Conservation (phyloP, 352 stramenopile genomes). For the Phytophthora ramorum region DNA sequence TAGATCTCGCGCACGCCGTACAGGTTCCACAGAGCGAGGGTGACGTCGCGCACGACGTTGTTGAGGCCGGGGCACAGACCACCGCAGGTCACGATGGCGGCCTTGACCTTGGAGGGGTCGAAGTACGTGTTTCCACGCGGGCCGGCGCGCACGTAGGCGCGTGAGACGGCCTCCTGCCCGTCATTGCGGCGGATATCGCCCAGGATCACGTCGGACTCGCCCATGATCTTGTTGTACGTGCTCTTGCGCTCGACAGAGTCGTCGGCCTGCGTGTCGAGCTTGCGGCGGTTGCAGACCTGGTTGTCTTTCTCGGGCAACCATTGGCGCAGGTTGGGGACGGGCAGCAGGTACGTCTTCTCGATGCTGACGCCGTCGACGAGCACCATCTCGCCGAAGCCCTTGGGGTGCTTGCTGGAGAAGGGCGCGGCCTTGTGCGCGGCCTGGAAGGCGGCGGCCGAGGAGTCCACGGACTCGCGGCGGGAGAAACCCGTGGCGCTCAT, state of each 20-base stretch:
- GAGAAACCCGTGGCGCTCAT: constrained; percentile 27
- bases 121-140: constrained; percentile 78
- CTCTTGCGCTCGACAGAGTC: constrained; percentile 70
- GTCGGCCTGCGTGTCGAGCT: constrained; percentile 76
- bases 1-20: constrained; percentile 89
- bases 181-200: constrained; percentile 83
- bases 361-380: constrained; percentile 77
- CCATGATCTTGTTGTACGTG: constrained; percentile 91
- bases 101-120: constrained; percentile 80
- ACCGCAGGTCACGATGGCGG: constrained; percentile 93
- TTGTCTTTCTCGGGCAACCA: constrained; percentile 64
- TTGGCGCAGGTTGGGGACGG: constrained; percentile 76
- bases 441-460: constrained; percentile 45
- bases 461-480: constrained; percentile 38
- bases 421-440: constrained; percentile 64
- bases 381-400: constrained; percentile 84
- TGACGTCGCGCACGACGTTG: constrained; percentile 98
- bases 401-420: constrained; percentile 81
- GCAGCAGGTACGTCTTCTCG: constrained; percentile 71
- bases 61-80: constrained; percentile 98
- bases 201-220: constrained; percentile 80
- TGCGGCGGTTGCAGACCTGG: constrained; percentile 71
- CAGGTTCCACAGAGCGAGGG: constrained; percentile 90
- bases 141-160: constrained; percentile 83
- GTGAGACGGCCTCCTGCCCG: constrained; percentile 67